phyloP scores from a whole-genome alignment of 2,329 filamentous ascomycete genomes.

The Botrytis fabae region DNA sequence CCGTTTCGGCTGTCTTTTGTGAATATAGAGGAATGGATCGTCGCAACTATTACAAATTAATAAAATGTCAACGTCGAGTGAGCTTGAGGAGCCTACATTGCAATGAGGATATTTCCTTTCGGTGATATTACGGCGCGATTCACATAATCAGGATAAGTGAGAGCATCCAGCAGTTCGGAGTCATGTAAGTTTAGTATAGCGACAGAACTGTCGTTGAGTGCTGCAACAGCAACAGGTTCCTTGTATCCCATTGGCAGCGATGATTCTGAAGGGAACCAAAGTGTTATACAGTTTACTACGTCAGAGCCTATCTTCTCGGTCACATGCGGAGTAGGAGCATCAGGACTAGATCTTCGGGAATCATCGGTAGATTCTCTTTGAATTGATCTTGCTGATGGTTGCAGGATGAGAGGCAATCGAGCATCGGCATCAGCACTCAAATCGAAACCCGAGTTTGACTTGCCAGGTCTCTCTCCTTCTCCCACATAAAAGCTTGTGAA shows the following conservation, averaged over 20 bases:
- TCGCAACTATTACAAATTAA: conserved; percentile 49
- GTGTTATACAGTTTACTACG: conserved; percentile 65
- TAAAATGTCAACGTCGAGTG: neutral
- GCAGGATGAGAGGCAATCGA: conserved; percentile 54
- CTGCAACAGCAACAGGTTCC: conserved; percentile 66
- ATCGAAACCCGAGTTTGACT: conserved; percentile 14
- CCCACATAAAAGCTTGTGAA: conserved; percentile 53
- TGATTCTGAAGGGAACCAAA: conserved; percentile 54
- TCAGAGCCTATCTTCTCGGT: conserved; percentile 58
- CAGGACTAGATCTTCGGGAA: conserved; percentile 29
- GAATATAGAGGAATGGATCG: conserved; percentile 82
- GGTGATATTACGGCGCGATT: conserved; percentile 95
- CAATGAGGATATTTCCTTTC: conserved; percentile 75
- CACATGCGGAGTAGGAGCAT: conserved; percentile 40
- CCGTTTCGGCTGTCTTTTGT: conserved; percentile 51
- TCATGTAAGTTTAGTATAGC: conserved; percentile 76
- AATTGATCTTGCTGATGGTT: conserved; percentile 34
- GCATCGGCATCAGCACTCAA: conserved; percentile 53
- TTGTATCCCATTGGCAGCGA: conserved; percentile 46
- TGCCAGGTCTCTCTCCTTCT: conserved; percentile 24
- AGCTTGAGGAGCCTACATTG: conserved; percentile 58
- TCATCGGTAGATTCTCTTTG: conserved; percentile 24
- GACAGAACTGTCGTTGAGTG: conserved; percentile 91
- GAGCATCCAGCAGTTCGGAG: conserved; percentile 65
- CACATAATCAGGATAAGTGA: conserved; percentile 80